Evolutionary conservation across 2,329 filamentous ascomycete genomes (phyloP), one percentile per base, ranked within the genome.

Genomic region (Thyridium curvatum): DNA sequence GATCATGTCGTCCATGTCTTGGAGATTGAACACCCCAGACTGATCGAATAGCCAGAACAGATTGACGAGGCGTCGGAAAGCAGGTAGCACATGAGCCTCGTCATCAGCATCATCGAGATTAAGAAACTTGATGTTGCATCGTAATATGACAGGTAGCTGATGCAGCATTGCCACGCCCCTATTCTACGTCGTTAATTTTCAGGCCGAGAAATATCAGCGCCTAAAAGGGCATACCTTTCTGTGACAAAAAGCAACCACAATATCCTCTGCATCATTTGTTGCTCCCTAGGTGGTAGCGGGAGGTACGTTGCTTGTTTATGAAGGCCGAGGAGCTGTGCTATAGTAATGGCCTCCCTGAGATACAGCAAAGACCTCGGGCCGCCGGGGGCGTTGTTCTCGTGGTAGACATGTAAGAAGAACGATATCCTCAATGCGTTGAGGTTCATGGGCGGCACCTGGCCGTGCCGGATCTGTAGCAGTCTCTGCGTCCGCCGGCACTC

Each of bases 381-480:
- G 3, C 70, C 70, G 0, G 67, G 58, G 9, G 57, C 46, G 41
- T 65, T 60, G 38, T 74, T 73, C 47, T 74, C 70, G 44, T 72
- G 62, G 38, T 71, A 72, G 10, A 72, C 65, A 46, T 74, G 71
- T 14, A 74, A 52, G 35, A 73, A 74, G 45, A 74, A 74, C 0
- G 68, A 66, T 2, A 65, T 66, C 4, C 68, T 59, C 4, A 74
- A 45, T 28, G 54, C 57, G 35, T 69, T 60, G 15, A 74, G 52
- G 13, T 56, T 61, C 30, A 57, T 50, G 4, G 48, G 44, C 12
- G 46, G 50, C 16, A 51, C 55, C 18, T 53, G 56, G 16, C 55
- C 46, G 29, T 12, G 40, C 39, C 4, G 50, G 29, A 52, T 46
- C 38, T 51, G 46, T 10, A 49, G 35, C 2, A 32, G 10, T 34